A percentile compares a stretch with the other conserved stretches of the same genome.
Conservation (phyloP, 202 grass and related monocot species). For the Carex arenaria region DNA sequence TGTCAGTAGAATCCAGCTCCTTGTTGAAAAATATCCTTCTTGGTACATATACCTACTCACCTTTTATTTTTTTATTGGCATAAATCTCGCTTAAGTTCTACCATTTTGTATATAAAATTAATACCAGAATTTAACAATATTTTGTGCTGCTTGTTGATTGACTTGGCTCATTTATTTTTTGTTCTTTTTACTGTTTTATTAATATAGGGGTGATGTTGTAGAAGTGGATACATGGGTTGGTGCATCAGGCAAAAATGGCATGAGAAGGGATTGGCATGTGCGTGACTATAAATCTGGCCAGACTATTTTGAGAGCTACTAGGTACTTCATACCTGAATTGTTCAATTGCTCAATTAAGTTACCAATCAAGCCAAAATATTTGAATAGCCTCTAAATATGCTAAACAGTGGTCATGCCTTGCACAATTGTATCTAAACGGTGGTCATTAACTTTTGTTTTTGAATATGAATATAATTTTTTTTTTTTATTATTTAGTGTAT, state of each 20-base stretch:
- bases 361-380: not conserved
- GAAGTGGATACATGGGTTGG: constrained; percentile 98
- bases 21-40: constrained; percentile 79
- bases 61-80: not conserved
- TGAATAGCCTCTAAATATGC: not conserved
- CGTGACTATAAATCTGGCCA: constrained; percentile 67
- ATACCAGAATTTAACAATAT: not conserved
- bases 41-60: constrained; percentile 46
- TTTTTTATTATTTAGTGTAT: constrained; percentile 53
- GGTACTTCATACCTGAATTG: constrained; percentile 39
- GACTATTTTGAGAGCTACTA: constrained; percentile 89
- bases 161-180: not conserved
- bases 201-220: constrained; percentile 91
- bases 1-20: constrained; percentile 96
- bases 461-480: not conserved
- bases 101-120: not conserved
- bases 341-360: constrained; percentile 18
- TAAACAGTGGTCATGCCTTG: not conserved
- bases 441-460: not conserved
- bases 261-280: constrained; percentile 97
- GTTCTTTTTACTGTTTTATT: not conserved
- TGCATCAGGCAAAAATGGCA: constrained; percentile 94
- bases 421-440: not conserved
- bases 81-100: not conserved
- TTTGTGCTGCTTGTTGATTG: not conserved